Conservation (phyloP, 2,329 filamentous ascomycete species). For the Calonectria fujianensis region DNA sequence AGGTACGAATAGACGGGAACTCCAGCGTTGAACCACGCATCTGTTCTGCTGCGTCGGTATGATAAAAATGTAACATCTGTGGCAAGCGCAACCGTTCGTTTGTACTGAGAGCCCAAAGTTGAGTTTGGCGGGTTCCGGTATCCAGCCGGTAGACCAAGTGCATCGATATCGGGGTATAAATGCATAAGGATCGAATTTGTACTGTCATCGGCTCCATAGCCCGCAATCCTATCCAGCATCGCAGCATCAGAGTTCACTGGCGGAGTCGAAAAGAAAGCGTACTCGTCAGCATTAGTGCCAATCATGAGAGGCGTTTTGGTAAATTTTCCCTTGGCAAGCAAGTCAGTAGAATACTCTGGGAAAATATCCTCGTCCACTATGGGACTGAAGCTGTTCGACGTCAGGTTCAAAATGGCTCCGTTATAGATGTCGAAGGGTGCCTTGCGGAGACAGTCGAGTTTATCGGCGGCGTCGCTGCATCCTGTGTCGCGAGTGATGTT, state of each 20-base stretch:
- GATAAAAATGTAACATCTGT: slow-evolving; percentile 75
- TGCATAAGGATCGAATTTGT: slow-evolving; percentile 42
- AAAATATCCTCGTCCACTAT: slow-evolving; percentile 63
- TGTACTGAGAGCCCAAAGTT: slow-evolving; percentile 64
- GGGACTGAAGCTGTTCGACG: slow-evolving; percentile 35
- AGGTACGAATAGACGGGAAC: slow-evolving; percentile 73
- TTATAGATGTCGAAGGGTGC: slow-evolving; percentile 49
- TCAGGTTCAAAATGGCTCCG: slow-evolving; percentile 41
- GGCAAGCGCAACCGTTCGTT: slow-evolving; percentile 70
- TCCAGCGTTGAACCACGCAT: slow-evolving; percentile 69
- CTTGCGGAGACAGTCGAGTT: slow-evolving; percentile 55
- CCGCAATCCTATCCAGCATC: slow-evolving; percentile 30
- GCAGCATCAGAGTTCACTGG: slow-evolving; percentile 58
- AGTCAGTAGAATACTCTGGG: slow-evolving; percentile 65
- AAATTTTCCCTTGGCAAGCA: slow-evolving; percentile 75
- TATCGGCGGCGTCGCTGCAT: slow-evolving; percentile 48
- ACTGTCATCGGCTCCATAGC: slow-evolving; percentile 29
- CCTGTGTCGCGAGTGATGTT: slow-evolving; percentile 49
- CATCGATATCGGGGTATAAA: slow-evolving; percentile 48
- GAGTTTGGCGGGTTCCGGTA: slow-evolving; percentile 42
- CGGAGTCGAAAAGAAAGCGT: slow-evolving; percentile 69
- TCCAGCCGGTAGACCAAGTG: slow-evolving; percentile 42
- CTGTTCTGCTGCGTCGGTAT: slow-evolving; percentile 70
- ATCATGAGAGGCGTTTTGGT: slow-evolving; percentile 78
- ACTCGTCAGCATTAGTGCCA: slow-evolving; percentile 80